Conservation (phyloP, 495 filamentous ascomycete genomes). For the Penicillium subrubescens region DNA sequence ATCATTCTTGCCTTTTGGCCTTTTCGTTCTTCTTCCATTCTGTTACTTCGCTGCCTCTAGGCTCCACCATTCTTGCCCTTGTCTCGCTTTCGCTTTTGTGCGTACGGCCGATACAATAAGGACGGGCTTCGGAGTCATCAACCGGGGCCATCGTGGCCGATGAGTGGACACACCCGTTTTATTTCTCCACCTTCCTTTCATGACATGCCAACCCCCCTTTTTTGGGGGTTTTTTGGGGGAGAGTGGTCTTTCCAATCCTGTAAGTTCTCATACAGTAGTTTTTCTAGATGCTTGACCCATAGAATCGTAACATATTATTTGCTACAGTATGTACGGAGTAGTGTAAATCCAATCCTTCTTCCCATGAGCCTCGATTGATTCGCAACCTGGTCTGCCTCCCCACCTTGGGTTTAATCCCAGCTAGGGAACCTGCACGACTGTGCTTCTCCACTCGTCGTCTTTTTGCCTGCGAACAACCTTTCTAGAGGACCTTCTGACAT, state of each 20-base stretch:
- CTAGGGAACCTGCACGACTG: conserved; percentile 28
- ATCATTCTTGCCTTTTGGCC: not conserved
- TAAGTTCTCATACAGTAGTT: not conserved
- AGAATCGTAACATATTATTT: not conserved
- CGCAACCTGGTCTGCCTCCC: conserved; percentile 1
- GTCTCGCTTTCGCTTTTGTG: not conserved
- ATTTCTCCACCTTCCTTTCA: not conserved
- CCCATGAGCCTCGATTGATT: not conserved
- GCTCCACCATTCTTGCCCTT: conserved; percentile 18
- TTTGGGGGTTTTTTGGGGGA: not conserved
- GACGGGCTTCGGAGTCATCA: conserved; percentile 19
- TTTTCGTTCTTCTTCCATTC: not conserved
- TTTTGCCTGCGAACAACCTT: not conserved
- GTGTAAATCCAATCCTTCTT: not conserved
- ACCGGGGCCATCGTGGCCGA: conserved; percentile 10
- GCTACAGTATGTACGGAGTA: not conserved
- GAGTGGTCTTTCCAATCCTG: not conserved
- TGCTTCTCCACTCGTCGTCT: conserved; percentile 3
- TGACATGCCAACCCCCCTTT: not conserved
- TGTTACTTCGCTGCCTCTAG: not conserved
- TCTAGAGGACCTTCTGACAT: not conserved
- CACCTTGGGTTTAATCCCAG: conserved; percentile 17
- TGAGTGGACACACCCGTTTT: conserved; percentile 1
- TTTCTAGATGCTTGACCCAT: not conserved
- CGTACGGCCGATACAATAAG: not conserved